Base-by-base conservation (phyloP, 2,329 filamentous ascomycete genomes). In the Xylaria sp. region DNA sequence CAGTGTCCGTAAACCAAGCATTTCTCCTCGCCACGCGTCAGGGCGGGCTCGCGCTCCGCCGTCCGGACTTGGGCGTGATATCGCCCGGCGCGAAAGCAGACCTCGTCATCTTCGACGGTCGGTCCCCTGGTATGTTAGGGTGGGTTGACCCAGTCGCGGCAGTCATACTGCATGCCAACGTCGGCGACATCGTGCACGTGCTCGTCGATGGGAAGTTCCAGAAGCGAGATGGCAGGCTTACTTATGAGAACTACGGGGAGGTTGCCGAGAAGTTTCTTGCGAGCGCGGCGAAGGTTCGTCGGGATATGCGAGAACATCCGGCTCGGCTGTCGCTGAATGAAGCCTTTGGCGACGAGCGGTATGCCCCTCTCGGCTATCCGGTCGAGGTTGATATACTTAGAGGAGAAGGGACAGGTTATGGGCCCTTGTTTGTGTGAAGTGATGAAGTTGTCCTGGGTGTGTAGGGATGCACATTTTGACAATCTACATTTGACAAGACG, bases 141-240 rank as follows among this genome's bases (percentile, higher is more conserved):
- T 84, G 81, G 80, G 71, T 63, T 4, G 81, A 85, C 58, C 80
- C 81, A 0, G 75, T 85, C 2, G 82, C 82, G 0, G 83, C 83
- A 0, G 72, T 85, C 0, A 77, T 85, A 30, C 69, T 85, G 42
- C 82, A 85, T 59, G 76, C 80, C 0, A 79, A 75, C 56, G 76
- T 81, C 3, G 80, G 78, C 0, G 81, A 85, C 59, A 72, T 85
- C 23, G 68, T 76, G 57, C 73, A 79, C 54, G 82, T 84, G 0
- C 59, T 82, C 8, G 76, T 83, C 0, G 75, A 78, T 55, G 82
- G 81, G 0, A 67, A 73, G 57, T 82, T 79, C 52, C 67, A 70
- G 51, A 85, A 83, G 72, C 69, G 73, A 5, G 73, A 79, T 11
- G 72, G 77, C 1, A 75, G 69, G 67, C 63, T 72, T 19, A 69